These are phyloP conservation scores for Beta vulgaris DNA, from an alignment of 148 eudicot genomes.

Conservation along the genomic window DNA sequence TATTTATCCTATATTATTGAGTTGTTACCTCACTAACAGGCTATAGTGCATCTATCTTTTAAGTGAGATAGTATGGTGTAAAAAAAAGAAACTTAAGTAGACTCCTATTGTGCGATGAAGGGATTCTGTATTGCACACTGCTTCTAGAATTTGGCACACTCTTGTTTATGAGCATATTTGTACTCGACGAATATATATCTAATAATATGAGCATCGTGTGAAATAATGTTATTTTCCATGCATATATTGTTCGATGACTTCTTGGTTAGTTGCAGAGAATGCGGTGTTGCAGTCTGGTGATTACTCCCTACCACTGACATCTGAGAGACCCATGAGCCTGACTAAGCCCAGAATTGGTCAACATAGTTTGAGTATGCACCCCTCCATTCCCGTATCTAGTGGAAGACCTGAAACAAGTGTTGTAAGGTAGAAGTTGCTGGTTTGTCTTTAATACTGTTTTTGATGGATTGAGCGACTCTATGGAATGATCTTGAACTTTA, in stretches of 20 bases:
- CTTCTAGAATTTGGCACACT: neutral
- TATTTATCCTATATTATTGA: too few species aligned
- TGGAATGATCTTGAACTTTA: conserved; percentile 1
- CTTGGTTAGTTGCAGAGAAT: conserved; percentile 78
- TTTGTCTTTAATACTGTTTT: neutral
- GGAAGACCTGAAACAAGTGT: conserved; percentile 42
- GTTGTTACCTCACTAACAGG: too few species aligned
- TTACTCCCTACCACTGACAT: conserved; percentile 37
- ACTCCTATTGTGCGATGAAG: neutral
- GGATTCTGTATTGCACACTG: neutral
- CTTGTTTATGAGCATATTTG: neutral
- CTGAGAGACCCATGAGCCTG: conserved; percentile 48
- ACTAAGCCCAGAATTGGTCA: conserved; percentile 43
- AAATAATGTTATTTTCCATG: conserved; percentile 21
- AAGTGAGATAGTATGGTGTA: too few species aligned
- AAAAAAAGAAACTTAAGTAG: neutral
- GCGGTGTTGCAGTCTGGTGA: conserved; percentile 54
- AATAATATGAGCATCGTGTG: neutral
- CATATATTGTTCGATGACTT: conserved; percentile 77
- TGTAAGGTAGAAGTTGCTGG: conserved; percentile 40
- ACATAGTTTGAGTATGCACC: conserved; percentile 29
- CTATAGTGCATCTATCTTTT: too few species aligned
- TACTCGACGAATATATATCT: neutral
- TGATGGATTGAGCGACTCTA: conserved; percentile 5
- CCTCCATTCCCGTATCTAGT: conserved; percentile 34